Base-by-base conservation (phyloP, 164 flowering plant species). In the Kalanchoe fedtschenkoi region DNA sequence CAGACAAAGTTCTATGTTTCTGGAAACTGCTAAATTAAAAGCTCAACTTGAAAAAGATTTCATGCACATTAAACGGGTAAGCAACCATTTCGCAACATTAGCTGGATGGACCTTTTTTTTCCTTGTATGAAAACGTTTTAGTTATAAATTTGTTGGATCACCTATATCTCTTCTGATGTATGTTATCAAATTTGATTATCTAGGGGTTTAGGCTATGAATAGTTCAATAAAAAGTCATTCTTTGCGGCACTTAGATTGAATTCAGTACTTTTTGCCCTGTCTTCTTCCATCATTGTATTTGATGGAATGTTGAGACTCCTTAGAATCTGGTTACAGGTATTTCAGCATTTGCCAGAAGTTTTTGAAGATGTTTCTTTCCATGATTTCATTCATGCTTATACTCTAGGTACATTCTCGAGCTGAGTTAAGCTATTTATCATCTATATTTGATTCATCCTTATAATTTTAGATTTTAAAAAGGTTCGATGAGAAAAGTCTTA, bases 371-470 rank as follows among this genome's bases (percentile, higher is more conserved):
- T 77, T 60, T 71, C 78, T 15, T 63, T 77, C 26, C 42, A 77
- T 64, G 80, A 81, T 44, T 90, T 88, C 69, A 68, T 72, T 75
- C 86, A 86, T 75, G 89, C 90, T 53, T 81, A 77, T 76, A 80
- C 81, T 65, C 65, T 80, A 76, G 96, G 96, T 88, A 72, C 64
- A 65, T 43, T 30, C 19, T 67, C 42, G 35, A 46, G 21, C 71
- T 13, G 33, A 37, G 10, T 64, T 35, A 37, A 28, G 7, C 15
- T 32, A 7, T 55, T 41, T 43, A 26, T 35, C 61, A 33, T 34
- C 39, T 33, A 4, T 57, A 57, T 11, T 16, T 17, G 6, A 32
- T 14, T 26, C 3, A 5, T 6, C 3, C 15, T 28, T 28, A 34
- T 26, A 55, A 32, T 32, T 17, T 16, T 29, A 17, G 8, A 39